phyloP scores from a whole-genome alignment of 148 eudicot genomes.

The Chenopodium quinoa region DNA sequence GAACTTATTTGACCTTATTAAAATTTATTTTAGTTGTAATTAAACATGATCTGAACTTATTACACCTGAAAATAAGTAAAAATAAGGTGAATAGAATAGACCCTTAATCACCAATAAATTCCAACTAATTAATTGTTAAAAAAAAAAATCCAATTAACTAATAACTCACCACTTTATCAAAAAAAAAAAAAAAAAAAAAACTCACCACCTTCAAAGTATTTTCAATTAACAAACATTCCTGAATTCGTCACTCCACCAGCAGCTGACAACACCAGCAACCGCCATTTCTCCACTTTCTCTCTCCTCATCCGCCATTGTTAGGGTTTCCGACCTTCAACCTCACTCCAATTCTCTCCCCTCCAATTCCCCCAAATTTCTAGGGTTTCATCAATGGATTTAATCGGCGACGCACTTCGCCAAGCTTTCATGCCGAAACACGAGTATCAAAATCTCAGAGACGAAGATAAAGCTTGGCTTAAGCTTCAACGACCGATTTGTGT shows the following conservation, averaged over 20 bases:
- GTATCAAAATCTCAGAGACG: slow-evolving; percentile 75
- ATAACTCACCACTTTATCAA: too few species aligned
- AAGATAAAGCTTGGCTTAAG: slow-evolving; percentile 58
- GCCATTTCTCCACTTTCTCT: neutral
- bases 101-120: neutral
- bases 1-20: too few species aligned
- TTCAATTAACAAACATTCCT: neutral
- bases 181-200: too few species aligned
- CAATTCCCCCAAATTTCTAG: neutral
- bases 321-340: slow-evolving; percentile 24
- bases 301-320: slow-evolving; percentile 27
- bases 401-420: slow-evolving; percentile 83
- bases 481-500: slow-evolving; percentile 50
- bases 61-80: too few species aligned
- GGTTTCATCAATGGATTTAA: slow-evolving; percentile 34
- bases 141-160: too few species aligned
- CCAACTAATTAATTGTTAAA: slow-evolving; percentile 2
- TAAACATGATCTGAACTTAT: too few species aligned
- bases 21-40: too few species aligned
- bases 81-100: too few species aligned
- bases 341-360: neutral
- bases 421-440: slow-evolving; percentile 96
- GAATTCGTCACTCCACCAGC: neutral
- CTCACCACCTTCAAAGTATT: neutral
- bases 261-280: neutral